phyloP scores from a whole-genome alignment of 1,139 yeast genomes.

The Hemisphaericaspora xylofermentans region DNA sequence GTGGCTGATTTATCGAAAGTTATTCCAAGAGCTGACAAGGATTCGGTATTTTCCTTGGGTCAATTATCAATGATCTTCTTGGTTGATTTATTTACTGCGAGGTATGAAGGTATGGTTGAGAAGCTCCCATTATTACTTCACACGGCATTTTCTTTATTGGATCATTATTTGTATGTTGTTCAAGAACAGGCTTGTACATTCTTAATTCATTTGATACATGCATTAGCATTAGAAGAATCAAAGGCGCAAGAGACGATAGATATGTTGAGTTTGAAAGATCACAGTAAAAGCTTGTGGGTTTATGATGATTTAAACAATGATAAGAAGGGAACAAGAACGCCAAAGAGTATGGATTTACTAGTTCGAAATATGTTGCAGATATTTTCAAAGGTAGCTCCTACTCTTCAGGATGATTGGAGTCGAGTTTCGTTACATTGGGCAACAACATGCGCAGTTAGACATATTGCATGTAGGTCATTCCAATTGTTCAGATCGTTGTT shows the following conservation, averaged over 20 bases:
- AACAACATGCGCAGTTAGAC: conserved; percentile 95
- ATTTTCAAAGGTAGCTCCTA: conserved; percentile 48
- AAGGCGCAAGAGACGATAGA: conserved; percentile 54
- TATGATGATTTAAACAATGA: conserved; percentile 83
- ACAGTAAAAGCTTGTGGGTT: conserved; percentile 58
- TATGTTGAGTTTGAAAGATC: conserved; percentile 49
- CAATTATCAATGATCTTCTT: conserved; percentile 83
- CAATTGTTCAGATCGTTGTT: conserved; percentile 85
- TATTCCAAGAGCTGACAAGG: conserved; percentile 61
- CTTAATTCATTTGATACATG: conserved; percentile 70
- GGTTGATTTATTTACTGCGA: conserved; percentile 72
- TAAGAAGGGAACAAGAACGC: conserved; percentile 81
- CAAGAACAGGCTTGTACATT: conserved; percentile 83
- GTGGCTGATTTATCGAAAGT: conserved; percentile 67
- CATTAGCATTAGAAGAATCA: conserved; percentile 56
- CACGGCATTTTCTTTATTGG: conserved; percentile 73
- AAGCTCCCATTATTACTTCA: conserved; percentile 81
- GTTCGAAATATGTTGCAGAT: conserved; percentile 64
- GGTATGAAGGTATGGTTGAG: conserved; percentile 52
- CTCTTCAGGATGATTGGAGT: conserved; percentile 80
- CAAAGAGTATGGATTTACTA: conserved; percentile 80
- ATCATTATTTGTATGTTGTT: conserved; percentile 80
- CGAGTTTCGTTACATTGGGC: conserved; percentile 88
- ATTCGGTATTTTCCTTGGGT: conserved; percentile 80
- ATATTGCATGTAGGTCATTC: conserved; percentile 93